A percentile compares a stretch with the other conserved stretches of the same genome.
These are phyloP conservation scores for Auriculariales sp. DNA, from an alignment of 768 basidiomycete species.

Conservation along the genomic window DNA sequence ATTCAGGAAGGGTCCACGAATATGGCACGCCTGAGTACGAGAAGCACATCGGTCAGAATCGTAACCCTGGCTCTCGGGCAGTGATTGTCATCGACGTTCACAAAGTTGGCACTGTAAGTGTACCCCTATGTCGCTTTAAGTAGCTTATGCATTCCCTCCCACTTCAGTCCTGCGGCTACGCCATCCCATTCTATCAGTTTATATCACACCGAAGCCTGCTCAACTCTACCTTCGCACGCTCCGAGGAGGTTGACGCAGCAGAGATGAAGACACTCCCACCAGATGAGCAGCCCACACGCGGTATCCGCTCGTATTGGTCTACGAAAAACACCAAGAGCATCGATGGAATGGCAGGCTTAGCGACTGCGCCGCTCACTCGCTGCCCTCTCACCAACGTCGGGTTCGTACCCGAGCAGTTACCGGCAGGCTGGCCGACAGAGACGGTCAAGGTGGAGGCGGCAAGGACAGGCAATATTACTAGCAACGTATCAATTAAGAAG, in stretches of 20 bases:
- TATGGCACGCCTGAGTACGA: slow-evolving; percentile 50
- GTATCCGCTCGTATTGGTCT: slow-evolving; percentile 29
- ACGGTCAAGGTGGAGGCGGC: no score
- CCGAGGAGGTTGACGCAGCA: slow-evolving; percentile 30
- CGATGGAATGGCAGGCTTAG: slow-evolving; percentile 41
- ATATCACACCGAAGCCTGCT: slow-evolving; percentile 36
- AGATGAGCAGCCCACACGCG: slow-evolving; percentile 9
- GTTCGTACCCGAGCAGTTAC: no score
- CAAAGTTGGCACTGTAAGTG: slow-evolving; percentile 36
- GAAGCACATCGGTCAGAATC: slow-evolving; percentile 28
- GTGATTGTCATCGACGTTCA: slow-evolving; percentile 46
- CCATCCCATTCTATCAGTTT: no score
- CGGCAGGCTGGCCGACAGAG: no score
- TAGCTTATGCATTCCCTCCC: not conserved
- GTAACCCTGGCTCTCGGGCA: slow-evolving; percentile 43
- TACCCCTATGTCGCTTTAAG: not conserved
- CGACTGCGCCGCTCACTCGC: no score
- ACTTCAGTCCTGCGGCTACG: slow-evolving; percentile 54
- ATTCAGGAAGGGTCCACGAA: slow-evolving; percentile 41
- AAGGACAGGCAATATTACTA: no score
- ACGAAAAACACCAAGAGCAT: slow-evolving; percentile 34
- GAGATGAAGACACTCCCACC: slow-evolving; percentile 29
- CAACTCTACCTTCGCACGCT: slow-evolving; percentile 41
- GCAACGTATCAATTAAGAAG: no score
- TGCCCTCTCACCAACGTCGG: no score